These are phyloP conservation scores for Yamadazyma blattariae DNA, from an alignment of 1,139 yeast species.

Conservation along the genomic window DNA sequence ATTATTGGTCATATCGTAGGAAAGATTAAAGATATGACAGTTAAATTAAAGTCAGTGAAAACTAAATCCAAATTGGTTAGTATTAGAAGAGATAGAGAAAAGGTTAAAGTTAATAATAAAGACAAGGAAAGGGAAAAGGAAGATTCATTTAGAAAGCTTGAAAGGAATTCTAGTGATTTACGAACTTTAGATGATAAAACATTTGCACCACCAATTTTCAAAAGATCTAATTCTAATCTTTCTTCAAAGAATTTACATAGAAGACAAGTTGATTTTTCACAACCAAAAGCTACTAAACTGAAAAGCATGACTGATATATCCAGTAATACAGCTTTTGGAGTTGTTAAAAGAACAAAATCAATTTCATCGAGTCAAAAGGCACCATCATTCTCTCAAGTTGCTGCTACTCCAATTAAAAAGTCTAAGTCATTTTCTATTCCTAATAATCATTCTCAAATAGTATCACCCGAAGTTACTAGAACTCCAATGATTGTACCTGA, in stretches of 20 bases:
- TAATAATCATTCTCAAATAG: background rate
- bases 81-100: slow-evolving; percentile 3
- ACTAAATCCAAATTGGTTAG: background rate
- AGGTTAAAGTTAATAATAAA: slow-evolving; percentile 6
- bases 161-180: slow-evolving; percentile 1
- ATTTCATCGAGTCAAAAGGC: background rate
- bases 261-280: slow-evolving; percentile 44
- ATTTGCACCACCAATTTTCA: slow-evolving; percentile 32
- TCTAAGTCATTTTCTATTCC: slow-evolving; percentile 3
- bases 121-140: slow-evolving; percentile 3
- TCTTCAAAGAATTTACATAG: slow-evolving; percentile 37
- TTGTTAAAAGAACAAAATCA: slow-evolving; percentile 21
- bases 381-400: slow-evolving; percentile 12
- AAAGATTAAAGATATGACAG: slow-evolving; percentile 47
- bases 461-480: slow-evolving; percentile 1
- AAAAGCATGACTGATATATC: slow-evolving; percentile 6
- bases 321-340: slow-evolving; percentile 24
- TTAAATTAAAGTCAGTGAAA: slow-evolving; percentile 21
- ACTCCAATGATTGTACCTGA: slow-evolving; percentile 1
- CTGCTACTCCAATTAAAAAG: slow-evolving; percentile 16
- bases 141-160: background rate
- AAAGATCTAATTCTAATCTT: slow-evolving; percentile 42
- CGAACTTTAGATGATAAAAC: slow-evolving; percentile 16
- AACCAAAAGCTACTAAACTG: slow-evolving; percentile 8
- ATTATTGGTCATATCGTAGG: slow-evolving; percentile 46